These are phyloP conservation scores for Zopfia rhizophila DNA, from an alignment of 2,329 filamentous ascomycete species.

Conservation along the genomic window DNA sequence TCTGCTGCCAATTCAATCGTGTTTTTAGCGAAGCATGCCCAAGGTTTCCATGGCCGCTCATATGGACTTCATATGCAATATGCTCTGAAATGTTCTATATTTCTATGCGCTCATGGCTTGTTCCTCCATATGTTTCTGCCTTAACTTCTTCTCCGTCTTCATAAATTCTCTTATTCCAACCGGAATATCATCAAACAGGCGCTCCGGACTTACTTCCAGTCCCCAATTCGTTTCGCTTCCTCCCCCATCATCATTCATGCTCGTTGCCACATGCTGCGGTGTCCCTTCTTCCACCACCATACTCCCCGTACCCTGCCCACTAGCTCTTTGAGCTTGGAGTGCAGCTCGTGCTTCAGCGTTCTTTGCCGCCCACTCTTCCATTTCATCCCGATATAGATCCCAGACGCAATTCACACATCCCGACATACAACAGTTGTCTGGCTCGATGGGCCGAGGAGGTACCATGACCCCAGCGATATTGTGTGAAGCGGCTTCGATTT, in stretches of 20 bases:
- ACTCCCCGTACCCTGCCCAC: slow-evolving; percentile 44
- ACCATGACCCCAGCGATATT: slow-evolving; percentile 82
- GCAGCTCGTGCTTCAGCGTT: slow-evolving; percentile 70
- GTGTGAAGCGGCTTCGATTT: slow-evolving; percentile 68
- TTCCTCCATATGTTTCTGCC: slow-evolving; percentile 74
- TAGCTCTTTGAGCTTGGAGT: slow-evolving; percentile 49
- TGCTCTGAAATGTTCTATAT: neutral
- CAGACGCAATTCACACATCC: slow-evolving; percentile 98
- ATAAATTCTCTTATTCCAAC: slow-evolving; percentile 97
- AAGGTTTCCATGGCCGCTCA: no score
- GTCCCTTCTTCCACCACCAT: slow-evolving; percentile 51
- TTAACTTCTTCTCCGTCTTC: slow-evolving; percentile 92
- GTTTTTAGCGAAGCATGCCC: no score
- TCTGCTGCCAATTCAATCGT: no score
- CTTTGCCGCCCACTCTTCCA: slow-evolving; percentile 85
- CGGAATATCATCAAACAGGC: slow-evolving; percentile 82
- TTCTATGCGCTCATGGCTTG: slow-evolving; percentile 46
- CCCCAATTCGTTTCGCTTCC: slow-evolving; percentile 77
- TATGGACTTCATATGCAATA: no score
- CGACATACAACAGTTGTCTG: slow-evolving; percentile 99
- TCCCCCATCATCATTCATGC: slow-evolving; percentile 84
- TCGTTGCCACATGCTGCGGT: slow-evolving; percentile 63
- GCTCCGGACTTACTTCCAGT: slow-evolving; percentile 61
- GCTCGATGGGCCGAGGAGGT: slow-evolving; percentile 85
- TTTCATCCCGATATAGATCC: slow-evolving; percentile 89